Evolutionary conservation across 2,329 filamentous ascomycete species (phyloP).

Genomic region (Bipolaris victoriae): DNA sequence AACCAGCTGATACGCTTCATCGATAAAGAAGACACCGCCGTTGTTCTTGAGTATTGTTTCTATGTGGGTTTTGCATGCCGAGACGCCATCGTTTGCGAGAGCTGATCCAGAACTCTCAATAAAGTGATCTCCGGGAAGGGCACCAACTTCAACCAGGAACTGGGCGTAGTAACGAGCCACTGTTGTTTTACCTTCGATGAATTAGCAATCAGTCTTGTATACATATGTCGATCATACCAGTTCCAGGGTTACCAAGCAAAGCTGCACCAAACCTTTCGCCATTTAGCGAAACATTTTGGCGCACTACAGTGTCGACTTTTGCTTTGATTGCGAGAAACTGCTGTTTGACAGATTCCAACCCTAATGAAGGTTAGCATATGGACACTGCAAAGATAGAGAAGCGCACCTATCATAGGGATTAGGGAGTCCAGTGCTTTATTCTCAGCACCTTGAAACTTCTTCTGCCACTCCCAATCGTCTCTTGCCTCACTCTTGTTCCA

Average conservation of each 20-base stretch:
- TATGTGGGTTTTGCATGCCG: constrained; percentile 63
- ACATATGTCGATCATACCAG: constrained; percentile 56
- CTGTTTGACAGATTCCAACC: constrained; percentile 70
- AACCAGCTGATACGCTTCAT: constrained; percentile 78
- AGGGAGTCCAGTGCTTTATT: constrained; percentile 66
- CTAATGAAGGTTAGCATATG: constrained; percentile 13
- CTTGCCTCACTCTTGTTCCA: constrained; percentile 36
- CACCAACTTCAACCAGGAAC: constrained; percentile 67
- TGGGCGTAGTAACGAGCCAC: constrained; percentile 73
- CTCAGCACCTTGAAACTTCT: constrained; percentile 57
- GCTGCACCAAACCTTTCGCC: constrained; percentile 67
- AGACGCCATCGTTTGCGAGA: constrained; percentile 67
- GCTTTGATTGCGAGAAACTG: constrained; percentile 68
- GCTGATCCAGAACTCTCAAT: constrained; percentile 72
- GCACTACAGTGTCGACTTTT: constrained; percentile 64
- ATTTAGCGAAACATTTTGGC: constrained; percentile 63
- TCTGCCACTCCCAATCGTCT: constrained; percentile 68
- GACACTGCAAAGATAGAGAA: not conserved
- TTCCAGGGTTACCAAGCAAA: constrained; percentile 76
- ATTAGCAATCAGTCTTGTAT: not conserved
- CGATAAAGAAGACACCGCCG: constrained; percentile 76
- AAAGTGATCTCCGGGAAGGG: constrained; percentile 66
- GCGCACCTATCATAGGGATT: constrained; percentile 70
- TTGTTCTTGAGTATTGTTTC: constrained; percentile 62
- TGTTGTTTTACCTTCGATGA: constrained; percentile 68